These are phyloP conservation scores for Pichia exigua DNA, from an alignment of 805 yeast species.

Conservation along the genomic window DNA sequence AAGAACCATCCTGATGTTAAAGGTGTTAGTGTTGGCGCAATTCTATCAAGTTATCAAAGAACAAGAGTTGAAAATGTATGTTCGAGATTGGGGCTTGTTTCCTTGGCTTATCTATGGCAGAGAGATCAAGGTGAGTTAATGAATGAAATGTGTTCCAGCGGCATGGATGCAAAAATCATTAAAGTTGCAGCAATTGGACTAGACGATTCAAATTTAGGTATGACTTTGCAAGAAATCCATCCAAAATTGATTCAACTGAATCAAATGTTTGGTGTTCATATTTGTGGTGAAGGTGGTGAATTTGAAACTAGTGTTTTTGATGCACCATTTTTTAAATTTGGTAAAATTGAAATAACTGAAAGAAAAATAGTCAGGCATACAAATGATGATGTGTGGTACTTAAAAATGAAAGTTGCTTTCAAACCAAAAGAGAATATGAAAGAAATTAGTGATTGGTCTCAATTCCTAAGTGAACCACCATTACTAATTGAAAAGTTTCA, in stretches of 20 bases:
- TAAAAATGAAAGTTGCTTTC: slow-evolving; percentile 46
- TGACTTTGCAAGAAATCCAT: slow-evolving; percentile 51
- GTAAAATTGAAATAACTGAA: slow-evolving; percentile 36
- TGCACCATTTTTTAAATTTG: slow-evolving; percentile 70
- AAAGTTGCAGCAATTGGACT: slow-evolving; percentile 94
- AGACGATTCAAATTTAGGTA: slow-evolving; percentile 57
- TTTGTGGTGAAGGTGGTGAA: slow-evolving; percentile 99
- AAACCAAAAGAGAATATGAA: slow-evolving; percentile 21
- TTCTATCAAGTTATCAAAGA: slow-evolving; percentile 89
- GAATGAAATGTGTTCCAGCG: slow-evolving; percentile 67
- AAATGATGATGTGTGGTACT: slow-evolving; percentile 64
- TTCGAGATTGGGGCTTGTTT: slow-evolving; percentile 54
- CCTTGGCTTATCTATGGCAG: slow-evolving; percentile 85
- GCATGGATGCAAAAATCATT: slow-evolving; percentile 71
- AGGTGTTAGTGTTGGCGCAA: slow-evolving; percentile 94
- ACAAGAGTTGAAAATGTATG: slow-evolving; percentile 92
- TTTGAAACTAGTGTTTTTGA: slow-evolving; percentile 90
- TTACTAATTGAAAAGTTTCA: slow-evolving; percentile 36
- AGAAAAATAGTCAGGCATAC: slow-evolving; percentile 38
- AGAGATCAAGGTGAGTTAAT: slow-evolving; percentile 72
- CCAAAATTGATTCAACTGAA: slow-evolving; percentile 55
- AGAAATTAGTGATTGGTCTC: slow-evolving; percentile 7
- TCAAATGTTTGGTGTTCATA: slow-evolving; percentile 67
- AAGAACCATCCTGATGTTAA: slow-evolving; percentile 58
- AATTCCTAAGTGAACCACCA: slow-evolving; percentile 26